Base-by-base conservation (phyloP, 1,284 basidiomycete genomes). In the Gymnopus androsaceus region DNA sequence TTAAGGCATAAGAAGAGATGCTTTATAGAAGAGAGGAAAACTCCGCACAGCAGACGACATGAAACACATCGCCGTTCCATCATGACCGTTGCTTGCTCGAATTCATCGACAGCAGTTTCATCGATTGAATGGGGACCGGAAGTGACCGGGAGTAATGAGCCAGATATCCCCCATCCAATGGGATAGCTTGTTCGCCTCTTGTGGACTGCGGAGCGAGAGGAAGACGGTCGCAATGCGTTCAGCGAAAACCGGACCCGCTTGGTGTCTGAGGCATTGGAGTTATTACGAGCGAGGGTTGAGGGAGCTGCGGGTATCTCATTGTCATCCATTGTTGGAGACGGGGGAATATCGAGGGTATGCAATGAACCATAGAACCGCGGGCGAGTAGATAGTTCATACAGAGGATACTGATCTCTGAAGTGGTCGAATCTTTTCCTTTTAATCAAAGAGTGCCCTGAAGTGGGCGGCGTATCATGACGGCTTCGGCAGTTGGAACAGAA, bases 1-100 rank as follows among this genome's bases (percentile, higher is more conserved):
- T n/a, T n/a, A 17, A 3, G 30, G 9, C 12, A 17, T 31, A n/a
- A 33, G 9, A 34, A 50, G 23, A 30, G 21, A 36, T 27, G 5
- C n/a, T n/a, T n/a, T 33, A 30, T 34, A 36, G 3, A 31, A 8
- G 9, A 36, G 17, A 23, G 14, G 7, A 34, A 25, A 38, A 41
- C 38, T 40, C 17, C n/a, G n/a, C n/a, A 51, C 49, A 51, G 14
- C 49, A 51, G 12, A 40, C 30, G 15, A 51, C 49, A 51, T 3
- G 21, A 40, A 41, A 40, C 30, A 30, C 49, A 51, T n/a, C 19
- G 48, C 3, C 9, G n/a, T 31, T 33, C 17, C 19, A 37, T 37
- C 30, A 17, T 4, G 21, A 14, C 17, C n/a, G 46, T 28, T 5
- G 4, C 25, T 27, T 14, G 31, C 8, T 41, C 48, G 7, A 21